Percentiles rank a stretch among this genome's conserved stretches.
Evolutionary conservation across 306 rosid species (phyloP).

Genomic region (Medicago lupulina): DNA sequence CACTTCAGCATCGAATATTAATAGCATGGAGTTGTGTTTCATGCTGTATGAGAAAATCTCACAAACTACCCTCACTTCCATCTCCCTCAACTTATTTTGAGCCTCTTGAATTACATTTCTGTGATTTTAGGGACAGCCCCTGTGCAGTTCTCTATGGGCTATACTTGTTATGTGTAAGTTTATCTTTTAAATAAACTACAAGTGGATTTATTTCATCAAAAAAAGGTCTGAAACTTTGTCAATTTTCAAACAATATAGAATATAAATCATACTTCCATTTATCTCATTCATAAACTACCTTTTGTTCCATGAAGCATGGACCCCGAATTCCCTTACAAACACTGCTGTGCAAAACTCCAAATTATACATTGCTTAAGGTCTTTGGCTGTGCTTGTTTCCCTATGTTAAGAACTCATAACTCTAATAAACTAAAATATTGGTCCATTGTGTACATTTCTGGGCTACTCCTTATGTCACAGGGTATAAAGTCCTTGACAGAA

Average conservation of each 20-base stretch:
- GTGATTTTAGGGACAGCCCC: not conserved
- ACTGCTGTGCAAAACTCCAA: not conserved
- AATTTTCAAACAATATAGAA: not conserved
- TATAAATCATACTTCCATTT: not conserved
- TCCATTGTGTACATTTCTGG: not conserved
- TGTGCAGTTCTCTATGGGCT: not conserved
- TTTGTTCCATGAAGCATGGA: not conserved
- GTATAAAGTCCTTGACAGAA: not conserved
- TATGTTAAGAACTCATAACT: not conserved
- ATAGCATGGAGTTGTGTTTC: not conserved
- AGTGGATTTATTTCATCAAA: not conserved
- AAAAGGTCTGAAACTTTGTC: conserved; percentile 3
- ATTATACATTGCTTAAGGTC: not conserved
- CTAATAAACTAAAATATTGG: not conserved
- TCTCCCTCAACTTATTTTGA: not conserved
- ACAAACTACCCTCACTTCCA: not conserved
- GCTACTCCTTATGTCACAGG: not conserved
- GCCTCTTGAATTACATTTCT: not conserved
- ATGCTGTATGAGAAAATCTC: not conserved
- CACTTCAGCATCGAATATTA: not conserved
- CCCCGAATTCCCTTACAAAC: not conserved
- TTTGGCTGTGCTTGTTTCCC: conserved; percentile 7
- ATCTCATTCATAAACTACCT: not conserved
- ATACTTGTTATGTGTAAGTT: not conserved
- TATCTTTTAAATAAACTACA: not conserved